phyloP scores from a whole-genome alignment of 768 basidiomycete species.

The Solioccasus polychromus region DNA sequence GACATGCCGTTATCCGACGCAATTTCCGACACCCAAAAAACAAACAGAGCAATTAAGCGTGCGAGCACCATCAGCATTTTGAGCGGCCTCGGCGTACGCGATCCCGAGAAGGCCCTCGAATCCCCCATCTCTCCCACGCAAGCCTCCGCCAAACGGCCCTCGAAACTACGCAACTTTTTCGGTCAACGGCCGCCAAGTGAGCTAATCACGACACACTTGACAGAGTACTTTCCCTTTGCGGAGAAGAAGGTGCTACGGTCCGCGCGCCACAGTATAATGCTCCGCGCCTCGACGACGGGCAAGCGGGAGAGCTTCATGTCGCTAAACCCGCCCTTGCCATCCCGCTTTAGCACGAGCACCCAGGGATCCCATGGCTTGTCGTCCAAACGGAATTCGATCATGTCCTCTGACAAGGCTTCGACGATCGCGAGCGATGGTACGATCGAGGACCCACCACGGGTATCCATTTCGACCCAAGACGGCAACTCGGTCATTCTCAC shows the following conservation, averaged over 20 bases:
- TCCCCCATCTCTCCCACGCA: conserved; percentile 51
- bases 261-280: conserved; percentile 85
- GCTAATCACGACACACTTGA: conserved; percentile 90
- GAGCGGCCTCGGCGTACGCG: conserved; percentile 86
- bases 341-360: conserved; percentile 38
- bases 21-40: conserved; percentile 26
- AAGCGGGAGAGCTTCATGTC: conserved; percentile 48
- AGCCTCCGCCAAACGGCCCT: conserved; percentile 41
- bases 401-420: conserved; percentile 35
- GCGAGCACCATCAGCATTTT: conserved; percentile 95
- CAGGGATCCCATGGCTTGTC: conserved; percentile 41
- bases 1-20: conserved; percentile 33
- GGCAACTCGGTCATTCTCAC: conserved; percentile 64
- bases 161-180: conserved; percentile 91
- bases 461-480: conserved; percentile 75
- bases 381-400: conserved; percentile 43
- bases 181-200: conserved; percentile 97
- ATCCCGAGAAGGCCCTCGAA: conserved; percentile 67
- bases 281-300: conserved; percentile 43
- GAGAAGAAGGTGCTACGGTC: conserved; percentile 91
- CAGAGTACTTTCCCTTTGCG: conserved; percentile 92
- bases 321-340: conserved; percentile 39
- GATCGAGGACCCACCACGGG: conserved; percentile 57
- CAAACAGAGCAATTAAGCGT: conserved; percentile 52
- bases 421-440: conserved; percentile 18